A percentile compares a stretch with the other conserved stretches of the same genome.
Evolutionary conservation across 192 early-diverging fungal genomes (phyloP).

Genomic region (Podila minutissima): DNA sequence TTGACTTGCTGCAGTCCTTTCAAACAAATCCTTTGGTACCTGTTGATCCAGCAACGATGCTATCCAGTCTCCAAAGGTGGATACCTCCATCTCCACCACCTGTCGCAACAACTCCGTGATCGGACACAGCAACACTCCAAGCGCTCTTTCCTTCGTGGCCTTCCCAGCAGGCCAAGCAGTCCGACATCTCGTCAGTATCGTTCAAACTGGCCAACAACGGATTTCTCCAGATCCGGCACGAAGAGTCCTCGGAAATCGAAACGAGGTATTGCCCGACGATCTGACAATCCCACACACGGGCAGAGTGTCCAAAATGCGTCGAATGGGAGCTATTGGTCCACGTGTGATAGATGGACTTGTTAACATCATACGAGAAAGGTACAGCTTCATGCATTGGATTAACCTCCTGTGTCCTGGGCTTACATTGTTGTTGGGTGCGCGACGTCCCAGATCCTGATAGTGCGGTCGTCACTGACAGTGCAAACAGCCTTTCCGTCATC

Average conservation of each 20-base stretch:
- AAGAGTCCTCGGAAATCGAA: conserved; percentile 82
- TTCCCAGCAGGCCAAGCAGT: conserved; percentile 78
- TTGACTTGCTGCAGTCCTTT: neutral
- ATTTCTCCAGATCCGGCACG: conserved; percentile 83
- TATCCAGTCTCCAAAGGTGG: conserved; percentile 73
- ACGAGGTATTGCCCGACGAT: conserved; percentile 65
- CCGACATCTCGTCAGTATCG: conserved; percentile 38
- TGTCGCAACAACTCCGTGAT: conserved; percentile 59
- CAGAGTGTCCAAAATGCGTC: conserved; percentile 74
- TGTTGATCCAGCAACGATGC: conserved; percentile 61
- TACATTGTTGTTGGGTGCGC: conserved; percentile 40
- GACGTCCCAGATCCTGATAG: conserved; percentile 77
- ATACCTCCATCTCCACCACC: conserved; percentile 88
- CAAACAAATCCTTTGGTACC: conserved; percentile 26
- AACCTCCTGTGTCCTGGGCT: neutral
- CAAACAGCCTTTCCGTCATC: conserved; percentile 63
- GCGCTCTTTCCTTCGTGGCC: conserved; percentile 84
- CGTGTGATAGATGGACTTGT: neutral
- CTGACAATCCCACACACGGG: conserved; percentile 83
- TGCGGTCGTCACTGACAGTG: conserved; percentile 87
- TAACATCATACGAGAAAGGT: neutral
- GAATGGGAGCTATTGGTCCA: conserved; percentile 9
- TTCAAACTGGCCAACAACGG: conserved; percentile 28
- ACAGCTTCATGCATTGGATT: neutral
- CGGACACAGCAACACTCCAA: conserved; percentile 78